Evolutionary conservation across 2,329 filamentous ascomycete species (phyloP), one percentile per base, ranked within the genome.

Genomic region (Gnomoniopsis sp.): DNA sequence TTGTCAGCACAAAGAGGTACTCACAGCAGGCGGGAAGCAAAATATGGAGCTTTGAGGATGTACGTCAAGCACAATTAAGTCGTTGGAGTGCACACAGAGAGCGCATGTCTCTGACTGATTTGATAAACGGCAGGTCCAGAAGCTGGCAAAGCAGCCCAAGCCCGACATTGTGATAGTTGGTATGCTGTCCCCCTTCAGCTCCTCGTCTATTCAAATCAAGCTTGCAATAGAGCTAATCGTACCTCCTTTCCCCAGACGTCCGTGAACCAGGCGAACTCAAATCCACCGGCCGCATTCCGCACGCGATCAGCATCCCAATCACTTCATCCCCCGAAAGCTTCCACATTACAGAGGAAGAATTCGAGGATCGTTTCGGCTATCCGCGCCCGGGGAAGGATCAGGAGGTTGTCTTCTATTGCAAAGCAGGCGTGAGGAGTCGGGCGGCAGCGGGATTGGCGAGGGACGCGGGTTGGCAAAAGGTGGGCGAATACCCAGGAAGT

Each of bases 401-500:
- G 34, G 78, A 84, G 64, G 72, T 96, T 15, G 81, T 98, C 3
- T 95, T 98, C 68, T 98, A 96, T 74, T 99, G 95, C 76, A 96
- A 91, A 77, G 88, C 93, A 0, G 95, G 95, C 2, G 90, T 98
- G 63, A 81, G 95, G 70, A 91, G 90, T 66, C 79, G 81, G 49
- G 84, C 89, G 0, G 93, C 93, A 7, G 92, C 92, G 7, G 80
- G 83, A 64, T 73, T 97, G 71, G 95, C 95, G 33, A 78, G 79
- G 66, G 82, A 89, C 69, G 88, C 87, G 2, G 93, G 93, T 11
- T 98, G 90, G 81, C 74, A 75, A 51, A 83, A 81, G 8, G 84
- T 90, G 0, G 85, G 84, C 21, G 89, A 92, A 75, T 93, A 91
- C 69, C 77, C 80, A 2, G 90, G 89, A 1, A 90, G 87, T 70